Conservation (phyloP, 371 early-diverging fungal genomes). For the Rhizopus delemar region DNA sequence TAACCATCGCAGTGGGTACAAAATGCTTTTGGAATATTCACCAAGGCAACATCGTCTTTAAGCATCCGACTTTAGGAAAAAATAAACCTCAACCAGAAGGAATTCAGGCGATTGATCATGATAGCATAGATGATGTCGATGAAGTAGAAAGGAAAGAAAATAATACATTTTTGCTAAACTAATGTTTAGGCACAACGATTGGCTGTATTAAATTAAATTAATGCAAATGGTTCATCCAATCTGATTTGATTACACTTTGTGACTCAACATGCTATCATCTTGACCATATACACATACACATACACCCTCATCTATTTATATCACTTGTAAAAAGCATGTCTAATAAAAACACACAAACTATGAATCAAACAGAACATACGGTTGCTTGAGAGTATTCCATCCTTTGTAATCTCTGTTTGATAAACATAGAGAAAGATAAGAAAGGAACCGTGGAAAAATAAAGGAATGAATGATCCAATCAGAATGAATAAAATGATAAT, state of each 20-base stretch:
- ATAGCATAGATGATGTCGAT: conserved; percentile 23
- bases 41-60: conserved; percentile 29
- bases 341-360: background rate
- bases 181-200: too few relatives aligned
- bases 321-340: background rate
- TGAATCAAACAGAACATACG: too few relatives aligned
- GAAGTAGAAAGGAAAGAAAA: background rate
- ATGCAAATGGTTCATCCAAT: conserved; percentile 1
- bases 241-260: conserved; percentile 4
- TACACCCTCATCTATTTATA: background rate
- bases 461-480: background rate
- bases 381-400: background rate
- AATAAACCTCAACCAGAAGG: conserved; percentile 11
- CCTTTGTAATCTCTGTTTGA: background rate
- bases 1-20: conserved; percentile 27
- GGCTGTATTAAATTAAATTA: background rate
- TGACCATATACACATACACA: background rate
- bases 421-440: background rate
- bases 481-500: background rate
- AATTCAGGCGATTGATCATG: conserved; percentile 29
- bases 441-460: background rate
- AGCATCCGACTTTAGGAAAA: conserved; percentile 19
- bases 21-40: conserved; percentile 31
- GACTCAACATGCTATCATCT: conserved; percentile 2
- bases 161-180: too few relatives aligned